Conservation (phyloP, 1,284 basidiomycete genomes). For the Ustilago lituana region DNA sequence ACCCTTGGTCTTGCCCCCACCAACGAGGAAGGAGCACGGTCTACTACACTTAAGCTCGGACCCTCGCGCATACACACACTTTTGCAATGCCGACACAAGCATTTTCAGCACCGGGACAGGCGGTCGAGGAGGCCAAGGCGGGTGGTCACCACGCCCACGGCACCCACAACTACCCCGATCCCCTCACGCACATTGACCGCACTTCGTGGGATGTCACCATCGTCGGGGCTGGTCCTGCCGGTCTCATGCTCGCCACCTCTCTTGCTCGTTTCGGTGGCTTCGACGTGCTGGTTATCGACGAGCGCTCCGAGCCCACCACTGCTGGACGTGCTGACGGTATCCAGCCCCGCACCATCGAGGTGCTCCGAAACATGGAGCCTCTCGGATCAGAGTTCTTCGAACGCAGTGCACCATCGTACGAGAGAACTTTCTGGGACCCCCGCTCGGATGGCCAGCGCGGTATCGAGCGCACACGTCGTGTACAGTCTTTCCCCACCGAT, state of each 20-base stretch:
- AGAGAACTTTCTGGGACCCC: conserved; percentile 69
- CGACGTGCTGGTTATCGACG: conserved; percentile 63
- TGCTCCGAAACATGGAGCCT: conserved; percentile 70
- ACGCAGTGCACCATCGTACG: conserved; percentile 65
- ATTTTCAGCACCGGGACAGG: conserved; percentile 44
- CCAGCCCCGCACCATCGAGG: conserved; percentile 73
- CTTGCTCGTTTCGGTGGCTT: conserved; percentile 62
- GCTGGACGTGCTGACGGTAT: conserved; percentile 69
- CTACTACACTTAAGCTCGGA: too few species aligned
- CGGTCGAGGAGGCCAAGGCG: conserved; percentile 50
- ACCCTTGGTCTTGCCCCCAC: too few species aligned
- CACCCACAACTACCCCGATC: conserved; percentile 57
- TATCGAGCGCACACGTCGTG: conserved; percentile 67
- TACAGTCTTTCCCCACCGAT: conserved; percentile 68
- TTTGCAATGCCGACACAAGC: conserved; percentile 32
- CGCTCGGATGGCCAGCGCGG: conserved; percentile 59
- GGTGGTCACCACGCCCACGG: conserved; percentile 56
- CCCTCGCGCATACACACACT: too few species aligned
- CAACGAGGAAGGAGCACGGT: too few species aligned
- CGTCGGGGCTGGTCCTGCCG: conserved; percentile 63
- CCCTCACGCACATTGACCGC: conserved; percentile 52
- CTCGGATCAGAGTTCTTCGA: conserved; percentile 62
- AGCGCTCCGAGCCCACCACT: conserved; percentile 67
- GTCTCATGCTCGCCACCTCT: conserved; percentile 61
- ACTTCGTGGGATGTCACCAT: conserved; percentile 60